phyloP scores from a whole-genome alignment of 176 grass and related monocot genomes.

The Triticum monococcum region DNA sequence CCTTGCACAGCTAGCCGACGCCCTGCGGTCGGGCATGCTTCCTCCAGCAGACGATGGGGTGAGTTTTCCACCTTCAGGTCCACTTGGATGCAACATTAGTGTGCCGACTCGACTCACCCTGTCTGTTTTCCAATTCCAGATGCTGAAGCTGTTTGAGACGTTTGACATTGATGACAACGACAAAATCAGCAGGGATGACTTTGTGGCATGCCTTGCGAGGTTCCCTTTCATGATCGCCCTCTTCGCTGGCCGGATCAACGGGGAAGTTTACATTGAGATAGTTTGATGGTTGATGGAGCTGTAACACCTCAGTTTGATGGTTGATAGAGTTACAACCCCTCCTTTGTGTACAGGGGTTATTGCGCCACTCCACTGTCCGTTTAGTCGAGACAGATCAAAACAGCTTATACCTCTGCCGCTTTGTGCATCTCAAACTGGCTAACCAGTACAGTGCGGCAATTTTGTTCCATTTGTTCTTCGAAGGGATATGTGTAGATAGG shows the following conservation, averaged over 20 bases:
- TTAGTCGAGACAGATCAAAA: neutral
- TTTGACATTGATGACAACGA: constrained; percentile 56
- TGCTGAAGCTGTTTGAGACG: constrained; percentile 55
- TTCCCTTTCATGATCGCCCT: constrained; percentile 75
- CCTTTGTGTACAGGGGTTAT: constrained; percentile 19
- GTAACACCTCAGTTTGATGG: constrained; percentile 21
- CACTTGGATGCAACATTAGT: neutral
- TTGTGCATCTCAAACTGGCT: constrained; percentile 3
- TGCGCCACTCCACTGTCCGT: constrained; percentile 1
- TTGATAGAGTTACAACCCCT: neutral
- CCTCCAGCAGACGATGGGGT: constrained; percentile 23
- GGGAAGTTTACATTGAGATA: constrained; percentile 57
- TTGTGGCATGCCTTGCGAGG: constrained; percentile 57
- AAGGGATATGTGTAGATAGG: neutral
- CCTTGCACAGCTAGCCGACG: constrained; percentile 29
- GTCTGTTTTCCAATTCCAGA: constrained; percentile 27
- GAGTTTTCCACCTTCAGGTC: neutral
- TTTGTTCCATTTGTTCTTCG: constrained; percentile 9
- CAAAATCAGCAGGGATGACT: constrained; percentile 65
- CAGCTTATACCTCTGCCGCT: neutral
- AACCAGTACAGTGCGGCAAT: constrained; percentile 6
- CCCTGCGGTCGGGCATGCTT: constrained; percentile 30
- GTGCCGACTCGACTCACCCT: neutral
- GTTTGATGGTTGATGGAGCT: constrained; percentile 34
- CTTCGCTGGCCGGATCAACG: constrained; percentile 52